Conservation (phyloP, 164 flowering plant genomes). For the Sextonia rubra region DNA sequence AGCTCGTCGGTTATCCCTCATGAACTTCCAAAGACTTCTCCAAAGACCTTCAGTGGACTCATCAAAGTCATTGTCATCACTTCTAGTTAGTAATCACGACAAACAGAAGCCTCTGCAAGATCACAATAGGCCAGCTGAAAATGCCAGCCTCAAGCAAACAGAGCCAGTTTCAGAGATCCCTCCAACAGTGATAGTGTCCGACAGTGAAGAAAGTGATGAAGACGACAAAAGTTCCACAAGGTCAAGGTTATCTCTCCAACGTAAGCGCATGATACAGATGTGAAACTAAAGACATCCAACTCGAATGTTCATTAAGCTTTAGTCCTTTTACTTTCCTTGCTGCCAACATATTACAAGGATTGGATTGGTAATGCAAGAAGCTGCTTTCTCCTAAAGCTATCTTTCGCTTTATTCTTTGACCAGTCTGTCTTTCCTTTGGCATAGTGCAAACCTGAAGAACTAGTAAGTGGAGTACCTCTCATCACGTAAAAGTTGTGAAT, state of each 20-base stretch:
- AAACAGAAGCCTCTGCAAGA: constrained; percentile 12
- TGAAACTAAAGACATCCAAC: constrained; percentile 22
- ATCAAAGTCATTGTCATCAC: constrained; percentile 1
- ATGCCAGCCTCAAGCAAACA: constrained; percentile 6
- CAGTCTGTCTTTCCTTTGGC: not conserved
- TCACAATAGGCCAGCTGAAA: constrained; percentile 3
- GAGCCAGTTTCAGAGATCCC: constrained; percentile 18
- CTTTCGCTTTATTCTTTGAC: too few relatives aligned
- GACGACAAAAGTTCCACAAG: constrained; percentile 28
- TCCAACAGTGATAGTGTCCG: constrained; percentile 53
- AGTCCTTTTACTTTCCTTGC: not conserved
- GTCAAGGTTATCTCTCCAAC: constrained; percentile 30
- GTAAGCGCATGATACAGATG: constrained; percentile 33
- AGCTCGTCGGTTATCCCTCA: constrained; percentile 2
- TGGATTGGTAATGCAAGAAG: not conserved
- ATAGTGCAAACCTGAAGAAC: not conserved
- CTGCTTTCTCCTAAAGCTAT: not conserved
- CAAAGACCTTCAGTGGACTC: constrained; percentile 2
- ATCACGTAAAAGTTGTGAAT: not conserved
- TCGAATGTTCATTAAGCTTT: not conserved
- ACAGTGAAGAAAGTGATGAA: constrained; percentile 83
- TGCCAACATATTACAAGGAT: not conserved
- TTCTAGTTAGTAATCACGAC: constrained; percentile 1
- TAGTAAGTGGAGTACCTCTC: not conserved
- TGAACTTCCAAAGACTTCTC: constrained; percentile 3